Evolutionary conservation across 2,329 filamentous ascomycete species (phyloP), one percentile per base, ranked within the genome.

Genomic region (Davidsoniella neocaledoniae): DNA sequence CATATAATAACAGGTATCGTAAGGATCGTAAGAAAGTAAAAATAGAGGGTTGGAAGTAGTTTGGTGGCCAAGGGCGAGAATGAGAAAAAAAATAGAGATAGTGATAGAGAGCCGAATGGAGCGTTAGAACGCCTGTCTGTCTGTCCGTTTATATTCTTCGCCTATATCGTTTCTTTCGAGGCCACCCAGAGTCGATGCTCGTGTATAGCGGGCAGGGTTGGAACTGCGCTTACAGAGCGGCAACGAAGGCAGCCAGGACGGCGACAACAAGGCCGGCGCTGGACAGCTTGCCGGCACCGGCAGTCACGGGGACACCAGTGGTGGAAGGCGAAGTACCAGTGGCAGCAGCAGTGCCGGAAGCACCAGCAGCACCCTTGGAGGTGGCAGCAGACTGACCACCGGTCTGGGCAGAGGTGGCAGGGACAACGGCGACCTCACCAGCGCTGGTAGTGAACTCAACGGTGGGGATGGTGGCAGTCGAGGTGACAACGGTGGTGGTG

Each of bases 391-490:
- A 21, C 40, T 43, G 12, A 23, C 48, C 43, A n/a, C 45, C 46
- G 12, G 48, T 47, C 26, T 19, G 50, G 29, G 38, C 59, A 57
- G 43, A 49, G 43, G 54, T 51, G 43, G 42, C 51, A 12, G 54
- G 52, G 23, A 55, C 46, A 26, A 55, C 46, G 38, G 50, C 43
- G 17, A 55, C 52, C 9, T 33, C 43, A 39, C 53, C 54, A 16
- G 60, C 57, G 19, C 50, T 29, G 41, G 53, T 51, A 37, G 67
- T 66, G 65, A 77, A 70, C 58, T 60, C 67, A 54, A 77, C 68
- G 63, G 72, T 62, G 41, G 74, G 74, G 23, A 77, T 68, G 44
- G 69, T 68, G 53, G 78, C 56, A 58, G 67, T 65, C 49, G 73
- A 73, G 68, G 61, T 62, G 56, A 73, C 69, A 59, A 65, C 67